Evolutionary conservation across 2,329 filamentous ascomycete species (phyloP).

Genomic region (Fusarium equiseti): DNA sequence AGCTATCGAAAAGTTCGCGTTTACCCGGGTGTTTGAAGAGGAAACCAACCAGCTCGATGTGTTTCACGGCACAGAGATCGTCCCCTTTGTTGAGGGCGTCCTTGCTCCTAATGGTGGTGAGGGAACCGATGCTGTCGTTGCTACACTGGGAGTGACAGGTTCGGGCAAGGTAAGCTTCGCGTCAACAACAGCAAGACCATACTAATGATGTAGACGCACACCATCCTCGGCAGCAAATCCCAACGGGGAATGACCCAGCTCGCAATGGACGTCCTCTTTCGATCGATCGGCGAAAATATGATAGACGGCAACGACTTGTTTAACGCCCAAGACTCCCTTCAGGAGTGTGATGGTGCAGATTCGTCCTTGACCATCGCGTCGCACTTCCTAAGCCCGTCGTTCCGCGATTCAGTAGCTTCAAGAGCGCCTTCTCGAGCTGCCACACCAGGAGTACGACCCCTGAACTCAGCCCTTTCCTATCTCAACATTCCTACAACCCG

Average conservation of each 20-base stretch:
- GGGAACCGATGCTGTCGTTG: conserved; percentile 88
- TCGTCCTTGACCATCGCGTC: conserved; percentile 79
- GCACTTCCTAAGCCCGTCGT: conserved; percentile 83
- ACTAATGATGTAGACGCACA: conserved; percentile 78
- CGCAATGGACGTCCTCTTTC: conserved; percentile 88
- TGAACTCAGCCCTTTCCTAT: conserved; percentile 52
- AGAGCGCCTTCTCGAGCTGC: conserved; percentile 73
- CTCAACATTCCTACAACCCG: conserved; percentile 44
- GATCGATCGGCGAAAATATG: conserved; percentile 79
- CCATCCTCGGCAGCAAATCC: conserved; percentile 87
- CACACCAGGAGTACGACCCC: conserved; percentile 74
- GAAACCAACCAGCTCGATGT: conserved; percentile 85
- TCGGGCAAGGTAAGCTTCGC: conserved; percentile 83
- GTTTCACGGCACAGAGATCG: conserved; percentile 82
- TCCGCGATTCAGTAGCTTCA: conserved; percentile 71
- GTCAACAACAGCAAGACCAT: conserved; percentile 19
- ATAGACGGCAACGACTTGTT: conserved; percentile 70
- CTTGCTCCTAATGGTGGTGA: conserved; percentile 78
- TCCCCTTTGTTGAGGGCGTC: conserved; percentile 83
- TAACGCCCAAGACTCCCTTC: conserved; percentile 78
- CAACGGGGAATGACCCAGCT: conserved; percentile 94
- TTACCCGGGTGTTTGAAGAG: conserved; percentile 94
- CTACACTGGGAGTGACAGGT: conserved; percentile 92
- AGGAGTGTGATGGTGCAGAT: conserved; percentile 83
- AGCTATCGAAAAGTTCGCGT: conserved; percentile 92